Evolutionary conservation across 1,139 yeast species (phyloP), one percentile per base, ranked within the genome.

Genomic region (Pneumocystis murina): DNA sequence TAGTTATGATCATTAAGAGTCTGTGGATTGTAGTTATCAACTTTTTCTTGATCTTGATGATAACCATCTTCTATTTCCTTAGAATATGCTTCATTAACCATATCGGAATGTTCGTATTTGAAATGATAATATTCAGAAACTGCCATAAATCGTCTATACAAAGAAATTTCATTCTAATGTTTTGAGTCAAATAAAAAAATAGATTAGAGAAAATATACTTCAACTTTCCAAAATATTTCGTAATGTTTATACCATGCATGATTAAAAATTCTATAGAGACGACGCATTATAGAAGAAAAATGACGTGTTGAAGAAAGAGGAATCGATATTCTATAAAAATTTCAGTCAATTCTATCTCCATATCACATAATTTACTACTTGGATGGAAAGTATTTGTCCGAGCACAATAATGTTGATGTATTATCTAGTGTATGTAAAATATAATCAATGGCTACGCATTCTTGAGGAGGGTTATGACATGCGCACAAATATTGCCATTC

Each of bases 231-330:
- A 20, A 58, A 58, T 10, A 24, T 12, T n/a, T 58, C 63, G 20
- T 38, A 33, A 59, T 61, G 63, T 14, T 61, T 38, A 17, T 39
- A 61, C 57, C 60, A 61, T 24, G 63, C 63, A 59, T 61, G 63
- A n/a, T 38, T 61, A 61, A 54, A 61, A 54, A 61, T 61, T 14
- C 63, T 30, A 59, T 61, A 61, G n/a, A 36, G 39, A 16, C 63
- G 59, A 20, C 63, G 59, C 63, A 61, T 48, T 10, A 54, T 61
- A 8, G 62, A 28, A 6, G 60, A 40, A 38, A 61, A 33, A 6
- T 36, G 38, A 6, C 40, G 28, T 10, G 60, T 38, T 24, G 39
- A 58, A 20, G 36, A 59, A 58, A 43, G 7, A 28, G 63, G 59
- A 16, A 35, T 28, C 8, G 63, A 58, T 16, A 30, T 38, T 58